Evolutionary conservation across 2,329 filamentous ascomycete genomes (phyloP).

Genomic region (Chalara sp.): DNA sequence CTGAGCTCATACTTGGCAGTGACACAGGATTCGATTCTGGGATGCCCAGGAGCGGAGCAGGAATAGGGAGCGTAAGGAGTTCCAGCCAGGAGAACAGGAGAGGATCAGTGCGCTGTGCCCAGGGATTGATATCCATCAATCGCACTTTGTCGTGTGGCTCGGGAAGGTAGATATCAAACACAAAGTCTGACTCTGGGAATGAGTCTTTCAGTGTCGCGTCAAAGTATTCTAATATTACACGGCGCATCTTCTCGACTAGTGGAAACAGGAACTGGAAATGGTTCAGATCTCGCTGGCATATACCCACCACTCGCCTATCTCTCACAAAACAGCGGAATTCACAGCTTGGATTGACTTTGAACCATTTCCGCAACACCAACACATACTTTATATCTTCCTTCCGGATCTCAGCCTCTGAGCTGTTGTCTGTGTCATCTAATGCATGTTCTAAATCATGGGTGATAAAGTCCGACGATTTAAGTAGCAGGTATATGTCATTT

Average conservation of each 20-base stretch:
- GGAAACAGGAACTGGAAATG: constrained; percentile 73
- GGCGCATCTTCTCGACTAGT: constrained; percentile 58
- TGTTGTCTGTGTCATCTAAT: constrained; percentile 60
- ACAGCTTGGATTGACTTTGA: constrained; percentile 80
- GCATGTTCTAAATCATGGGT: constrained; percentile 92
- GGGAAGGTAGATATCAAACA: constrained; percentile 90
- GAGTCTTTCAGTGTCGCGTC: constrained; percentile 63
- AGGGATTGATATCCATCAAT: constrained; percentile 91
- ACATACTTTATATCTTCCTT: constrained; percentile 35
- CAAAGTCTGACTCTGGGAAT: constrained; percentile 79
- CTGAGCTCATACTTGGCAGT: constrained; percentile 28
- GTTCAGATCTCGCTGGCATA: constrained; percentile 86
- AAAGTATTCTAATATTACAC: constrained; percentile 72
- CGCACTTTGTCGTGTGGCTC: constrained; percentile 52
- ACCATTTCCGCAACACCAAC: constrained; percentile 80
- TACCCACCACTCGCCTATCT: constrained; percentile 68
- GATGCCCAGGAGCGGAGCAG: constrained; percentile 47
- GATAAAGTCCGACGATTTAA: constrained; percentile 92
- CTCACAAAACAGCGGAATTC: constrained; percentile 97
- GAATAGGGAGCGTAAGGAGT: constrained; percentile 65
- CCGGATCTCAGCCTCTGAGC: constrained; percentile 26
- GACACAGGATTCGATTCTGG: constrained; percentile 25
- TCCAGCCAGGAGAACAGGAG: constrained; percentile 88
- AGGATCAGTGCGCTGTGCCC: constrained; percentile 83
- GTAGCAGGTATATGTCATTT: constrained; percentile 86